Evolutionary conservation across 1,284 basidiomycete species (phyloP).

Genomic region (Erythrobasidium hasegawianum): DNA sequence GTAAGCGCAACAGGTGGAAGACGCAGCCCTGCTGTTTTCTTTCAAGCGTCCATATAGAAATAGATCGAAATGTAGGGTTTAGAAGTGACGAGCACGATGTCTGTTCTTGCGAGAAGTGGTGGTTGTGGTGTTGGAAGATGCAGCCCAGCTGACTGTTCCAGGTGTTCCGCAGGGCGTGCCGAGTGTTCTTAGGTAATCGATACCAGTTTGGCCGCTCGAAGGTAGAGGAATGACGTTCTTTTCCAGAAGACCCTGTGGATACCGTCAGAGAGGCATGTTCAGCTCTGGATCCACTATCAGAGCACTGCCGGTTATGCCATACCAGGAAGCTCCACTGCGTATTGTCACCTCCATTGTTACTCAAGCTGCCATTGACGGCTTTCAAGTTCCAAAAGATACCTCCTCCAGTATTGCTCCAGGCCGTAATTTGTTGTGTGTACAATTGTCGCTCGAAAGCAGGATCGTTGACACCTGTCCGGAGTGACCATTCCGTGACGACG

Average conservation of each 20-base stretch:
- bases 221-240: constrained; percentile 15
- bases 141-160: constrained; percentile 20
- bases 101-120: too few relatives aligned
- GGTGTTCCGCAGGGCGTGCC: constrained; percentile 16
- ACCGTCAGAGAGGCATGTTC: too few relatives aligned
- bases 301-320: too few relatives aligned
- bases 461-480: constrained; percentile 43
- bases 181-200: constrained; percentile 13
- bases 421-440: constrained; percentile 43
- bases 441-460: constrained; percentile 43
- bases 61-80: too few relatives aligned
- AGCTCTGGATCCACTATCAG: too few relatives aligned
- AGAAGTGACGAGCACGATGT: too few relatives aligned
- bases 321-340: constrained; percentile 26
- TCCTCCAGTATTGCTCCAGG: constrained; percentile 40
- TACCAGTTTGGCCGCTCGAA: constrained; percentile 15
- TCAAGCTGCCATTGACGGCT: constrained; percentile 24
- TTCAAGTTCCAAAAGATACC: constrained; percentile 30
- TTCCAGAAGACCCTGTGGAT: constrained; percentile 4
- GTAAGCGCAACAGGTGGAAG: too few relatives aligned
- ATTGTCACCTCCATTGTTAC: constrained; percentile 21
- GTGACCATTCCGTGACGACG: constrained; percentile 43
- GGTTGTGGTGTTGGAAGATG: not conserved
- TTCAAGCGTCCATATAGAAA: too few relatives aligned
- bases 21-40: too few relatives aligned